These are phyloP conservation scores for Sinapis alba DNA, from an alignment of 441 rosid species.

Conservation along the genomic window DNA sequence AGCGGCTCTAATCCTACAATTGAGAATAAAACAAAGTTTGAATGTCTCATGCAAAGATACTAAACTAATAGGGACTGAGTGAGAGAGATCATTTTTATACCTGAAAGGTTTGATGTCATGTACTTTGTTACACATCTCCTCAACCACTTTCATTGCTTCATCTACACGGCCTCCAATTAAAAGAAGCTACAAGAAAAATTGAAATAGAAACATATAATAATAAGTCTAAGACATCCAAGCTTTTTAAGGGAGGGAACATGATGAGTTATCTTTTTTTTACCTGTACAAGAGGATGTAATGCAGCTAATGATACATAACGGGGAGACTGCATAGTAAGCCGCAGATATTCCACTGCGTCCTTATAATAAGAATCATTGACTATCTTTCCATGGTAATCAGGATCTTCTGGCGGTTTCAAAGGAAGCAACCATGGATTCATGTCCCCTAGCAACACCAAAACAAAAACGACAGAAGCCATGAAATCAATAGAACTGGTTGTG, in stretches of 20 bases:
- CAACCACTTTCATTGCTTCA: constrained; percentile 63
- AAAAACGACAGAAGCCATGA: neutral
- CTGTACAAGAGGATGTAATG: constrained; percentile 81
- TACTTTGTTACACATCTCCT: constrained; percentile 51
- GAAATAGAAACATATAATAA: constrained; percentile 7
- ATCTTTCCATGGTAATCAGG: constrained; percentile 46
- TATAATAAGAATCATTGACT: constrained; percentile 48
- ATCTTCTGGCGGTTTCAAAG: constrained; percentile 53
- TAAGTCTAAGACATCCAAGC: constrained; percentile 7
- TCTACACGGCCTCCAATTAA: constrained; percentile 63
- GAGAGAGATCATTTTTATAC: constrained; percentile 40
- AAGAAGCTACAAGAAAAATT: constrained; percentile 54
- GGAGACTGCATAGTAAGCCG: constrained; percentile 52
- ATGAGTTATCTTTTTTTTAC: constrained; percentile 36
- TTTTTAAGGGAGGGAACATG: neutral
- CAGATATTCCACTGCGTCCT: constrained; percentile 65
- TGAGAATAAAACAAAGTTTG: neutral
- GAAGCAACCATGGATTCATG: constrained; percentile 79
- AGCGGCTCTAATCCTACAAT: constrained; percentile 60
- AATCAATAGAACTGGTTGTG: neutral
- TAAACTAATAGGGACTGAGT: neutral
- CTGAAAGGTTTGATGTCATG: constrained; percentile 56
- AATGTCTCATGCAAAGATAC: neutral
- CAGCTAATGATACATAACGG: constrained; percentile 44
- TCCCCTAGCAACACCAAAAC: constrained; percentile 40